Evolutionary conservation across 2,329 filamentous ascomycete species (phyloP), one percentile per base, ranked within the genome.

Genomic region (Plenodomus tracheiphilus): DNA sequence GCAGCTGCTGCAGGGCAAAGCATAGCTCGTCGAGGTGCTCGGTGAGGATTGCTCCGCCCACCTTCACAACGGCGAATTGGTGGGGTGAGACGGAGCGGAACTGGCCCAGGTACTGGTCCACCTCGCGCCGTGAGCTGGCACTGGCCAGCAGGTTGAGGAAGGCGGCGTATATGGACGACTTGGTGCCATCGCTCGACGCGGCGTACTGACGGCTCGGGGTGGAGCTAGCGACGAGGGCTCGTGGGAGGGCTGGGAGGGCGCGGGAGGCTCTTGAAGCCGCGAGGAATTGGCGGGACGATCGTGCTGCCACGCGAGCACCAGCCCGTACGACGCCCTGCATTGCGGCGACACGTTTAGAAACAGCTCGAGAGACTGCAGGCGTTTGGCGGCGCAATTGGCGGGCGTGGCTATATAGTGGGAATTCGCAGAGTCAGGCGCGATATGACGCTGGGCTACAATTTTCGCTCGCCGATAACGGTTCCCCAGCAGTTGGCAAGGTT

Each of bases 21-120:
- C 91, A 96, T 47, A 99, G 84, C 66, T 92, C 91, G 72, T 96
- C 89, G 47, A 97, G 82, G 74, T 97, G 88, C 71, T 97, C 92
- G 52, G 91, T 96, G 66, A 99, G 83, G 66, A 97, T 97, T 56
- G 93, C 94, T 54, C 93, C 94, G 54, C 93, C 94, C 47, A 97
- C 93, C 80, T 99, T 99, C 76, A 99, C 96, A 41, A 99, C 93
- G 60, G 92, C 93, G 74, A 97, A 99, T 70, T 96, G 91, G 78
- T 97, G 92, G 30, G 91, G 96, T 38, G 91, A 94, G 54, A 97
- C 92, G 28, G 92, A 96, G 62, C 88, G 94, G 81, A 99, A 99
- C 73, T 97, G 91, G 60, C 92, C 94, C 51, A 97, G 86, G 75
- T 97, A 97, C 75, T 97, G 93, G 79, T 97, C 90, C 56, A 95